These are phyloP conservation scores for Garcia nutans DNA, from an alignment of 345 rosid genomes.

Conservation along the genomic window DNA sequence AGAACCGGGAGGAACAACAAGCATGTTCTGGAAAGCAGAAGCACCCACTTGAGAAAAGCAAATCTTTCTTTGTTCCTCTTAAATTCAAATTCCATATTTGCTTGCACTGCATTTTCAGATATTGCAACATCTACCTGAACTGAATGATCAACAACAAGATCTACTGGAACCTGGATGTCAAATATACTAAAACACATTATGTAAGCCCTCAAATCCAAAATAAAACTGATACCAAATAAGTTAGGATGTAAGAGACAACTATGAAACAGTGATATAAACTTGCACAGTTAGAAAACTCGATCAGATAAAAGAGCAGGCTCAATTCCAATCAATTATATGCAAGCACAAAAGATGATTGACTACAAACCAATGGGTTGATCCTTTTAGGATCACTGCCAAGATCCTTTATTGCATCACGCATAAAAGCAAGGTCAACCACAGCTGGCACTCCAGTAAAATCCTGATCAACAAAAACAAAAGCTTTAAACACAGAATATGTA, in stretches of 20 bases:
- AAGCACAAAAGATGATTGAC: neutral
- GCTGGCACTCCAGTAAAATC: constrained; percentile 99
- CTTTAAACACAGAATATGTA: neutral
- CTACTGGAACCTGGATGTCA: constrained; percentile 77
- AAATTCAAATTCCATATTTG: constrained; percentile 95
- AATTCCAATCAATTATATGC: neutral
- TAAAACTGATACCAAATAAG: neutral
- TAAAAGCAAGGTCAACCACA: constrained; percentile 95
- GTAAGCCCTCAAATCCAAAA: neutral
- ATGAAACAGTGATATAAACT: neutral
- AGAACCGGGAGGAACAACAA: constrained; percentile 99
- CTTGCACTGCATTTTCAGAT: constrained; percentile 95
- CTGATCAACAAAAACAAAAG: constrained; percentile 35
- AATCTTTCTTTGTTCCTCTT: constrained; percentile 94
- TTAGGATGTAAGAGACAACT: neutral
- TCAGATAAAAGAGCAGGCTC: neutral
- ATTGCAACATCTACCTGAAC: constrained; percentile 97
- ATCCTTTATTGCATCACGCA: constrained; percentile 96
- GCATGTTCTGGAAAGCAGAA: constrained; percentile 85
- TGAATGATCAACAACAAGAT: constrained; percentile 97
- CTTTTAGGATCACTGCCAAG: constrained; percentile 83
- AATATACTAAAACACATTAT: neutral
- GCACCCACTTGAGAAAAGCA: constrained; percentile 98
- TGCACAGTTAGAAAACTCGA: neutral
- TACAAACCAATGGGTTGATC: constrained; percentile 81